These are phyloP conservation scores for Macrolepiota fuliginosa DNA, from an alignment of 768 basidiomycete genomes.

Conservation along the genomic window DNA sequence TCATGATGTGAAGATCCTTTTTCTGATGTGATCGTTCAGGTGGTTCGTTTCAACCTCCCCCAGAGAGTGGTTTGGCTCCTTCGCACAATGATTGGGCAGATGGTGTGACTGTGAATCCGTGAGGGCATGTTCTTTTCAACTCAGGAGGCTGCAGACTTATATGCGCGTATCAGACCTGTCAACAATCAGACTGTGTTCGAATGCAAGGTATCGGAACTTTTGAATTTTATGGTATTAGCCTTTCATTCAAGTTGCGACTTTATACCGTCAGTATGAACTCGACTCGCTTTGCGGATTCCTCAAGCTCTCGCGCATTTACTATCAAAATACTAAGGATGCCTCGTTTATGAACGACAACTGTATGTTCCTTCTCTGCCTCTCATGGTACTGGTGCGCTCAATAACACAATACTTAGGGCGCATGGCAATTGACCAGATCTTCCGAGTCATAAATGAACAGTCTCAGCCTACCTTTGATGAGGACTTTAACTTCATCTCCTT, in stretches of 20 bases:
- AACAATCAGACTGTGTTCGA: constrained; percentile 73
- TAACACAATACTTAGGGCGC: constrained; percentile 45
- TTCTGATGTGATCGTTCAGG: constrained; percentile 25
- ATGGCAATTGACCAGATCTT: constrained; percentile 70
- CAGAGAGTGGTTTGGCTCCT: constrained; percentile 65
- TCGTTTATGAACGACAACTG: constrained; percentile 75
- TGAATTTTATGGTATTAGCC: neutral
- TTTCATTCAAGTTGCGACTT: neutral
- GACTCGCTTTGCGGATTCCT: constrained; percentile 79
- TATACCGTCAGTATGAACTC: constrained; percentile 58
- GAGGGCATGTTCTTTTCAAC: constrained; percentile 22
- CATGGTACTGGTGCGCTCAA: neutral
- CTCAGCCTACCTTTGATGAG: constrained; percentile 65
- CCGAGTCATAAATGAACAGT: constrained; percentile 74
- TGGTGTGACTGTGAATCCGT: constrained; percentile 74
- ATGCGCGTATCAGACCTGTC: constrained; percentile 46
- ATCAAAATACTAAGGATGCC: constrained; percentile 63
- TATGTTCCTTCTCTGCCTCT: constrained; percentile 24
- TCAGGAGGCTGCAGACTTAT: neutral
- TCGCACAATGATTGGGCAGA: constrained; percentile 69
- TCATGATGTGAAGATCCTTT: neutral
- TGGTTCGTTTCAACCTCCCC: constrained; percentile 79
- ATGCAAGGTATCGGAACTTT: constrained; percentile 57
- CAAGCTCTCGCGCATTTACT: constrained; percentile 74
- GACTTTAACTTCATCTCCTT: constrained; percentile 74